Base-by-base conservation (phyloP, 345 rosid genomes). In the Lepidium didymum region DNA sequence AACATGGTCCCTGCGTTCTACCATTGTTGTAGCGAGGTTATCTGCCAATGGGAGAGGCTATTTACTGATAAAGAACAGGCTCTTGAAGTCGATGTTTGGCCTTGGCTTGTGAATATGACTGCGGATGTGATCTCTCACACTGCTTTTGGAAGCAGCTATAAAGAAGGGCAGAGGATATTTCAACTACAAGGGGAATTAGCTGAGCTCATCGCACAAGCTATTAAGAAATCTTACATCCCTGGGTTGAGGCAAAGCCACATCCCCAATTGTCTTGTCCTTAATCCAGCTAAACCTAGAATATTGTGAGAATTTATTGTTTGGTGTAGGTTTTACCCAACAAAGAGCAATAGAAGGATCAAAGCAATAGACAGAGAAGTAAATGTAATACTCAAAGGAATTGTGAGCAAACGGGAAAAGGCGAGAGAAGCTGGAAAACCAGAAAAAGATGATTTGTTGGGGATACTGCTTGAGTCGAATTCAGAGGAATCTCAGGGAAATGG, bases 271-370 rank as follows among this genome's bases (percentile, higher is more conserved):
- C 10, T 42, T 70, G 44, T n/a, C 35, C 0, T 57, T 38, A 8
- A n/a, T 52, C 29, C 18, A 36, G 36, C 53, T 56, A 72, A 27
- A 54, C 14, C 44, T 21, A 45, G 11, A 49, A 52, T 29, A 8
- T 14, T 50, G 4, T 38, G 37, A 33, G 25, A 33, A n/a, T 47
- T 11, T 55, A 25, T 14, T 52, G 58, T 53, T 33, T 62, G 43
- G 42, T 62, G 45, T 62, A 83, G 90, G 74, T 81, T 79, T 60
- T 41, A 78, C 21, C 89, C 89, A 21, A 78, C 81, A 11, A 74
- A 72, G 66, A 38, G 12, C 10, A 83, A 83, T 19, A 81, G 58
- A 51, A 78, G 76, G 69, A 72, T 83, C 5, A 81, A 76, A 52
- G 77, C 62, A 43, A 72, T 76, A 35, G 67, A 76, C 60, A 70